Conservation (phyloP, 441 rosid genomes). For the Gossypium schwendimanii region DNA sequence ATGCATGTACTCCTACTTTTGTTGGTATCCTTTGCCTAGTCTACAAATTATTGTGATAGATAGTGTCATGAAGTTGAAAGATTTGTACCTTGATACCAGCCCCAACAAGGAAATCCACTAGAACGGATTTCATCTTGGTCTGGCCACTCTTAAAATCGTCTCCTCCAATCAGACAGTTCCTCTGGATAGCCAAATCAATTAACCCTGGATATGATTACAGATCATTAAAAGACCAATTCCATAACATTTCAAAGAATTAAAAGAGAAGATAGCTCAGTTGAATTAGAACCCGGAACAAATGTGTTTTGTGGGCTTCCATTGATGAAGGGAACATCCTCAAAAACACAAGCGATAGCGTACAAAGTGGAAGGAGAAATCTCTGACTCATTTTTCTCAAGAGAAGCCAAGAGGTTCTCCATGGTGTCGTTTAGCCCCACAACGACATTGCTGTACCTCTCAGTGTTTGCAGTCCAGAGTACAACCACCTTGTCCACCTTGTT, state of each 20-base stretch:
- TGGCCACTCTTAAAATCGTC: constrained; percentile 99
- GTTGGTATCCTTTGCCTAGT: background rate
- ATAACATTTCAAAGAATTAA: background rate
- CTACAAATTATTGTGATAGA: background rate
- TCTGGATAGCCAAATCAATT: constrained; percentile 75
- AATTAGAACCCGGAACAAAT: constrained; percentile 65
- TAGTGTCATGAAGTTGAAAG: background rate
- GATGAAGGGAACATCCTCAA: constrained; percentile 80
- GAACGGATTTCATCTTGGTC: constrained; percentile 93
- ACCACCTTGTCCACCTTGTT: constrained; percentile 76
- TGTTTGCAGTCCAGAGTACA: constrained; percentile 92
- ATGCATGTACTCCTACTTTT: background rate
- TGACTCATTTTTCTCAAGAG: constrained; percentile 67
- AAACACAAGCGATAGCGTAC: constrained; percentile 74
- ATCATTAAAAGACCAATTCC: background rate
- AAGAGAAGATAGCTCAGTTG: background rate
- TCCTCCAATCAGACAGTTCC: constrained; percentile 84
- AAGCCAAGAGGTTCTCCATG: constrained; percentile 60
- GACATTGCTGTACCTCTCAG: constrained; percentile 89
- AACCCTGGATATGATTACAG: constrained; percentile 40
- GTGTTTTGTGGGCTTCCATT: constrained; percentile 98
- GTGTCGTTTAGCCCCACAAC: constrained; percentile 77
- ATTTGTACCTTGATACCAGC: constrained; percentile 85
- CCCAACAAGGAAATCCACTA: constrained; percentile 93
- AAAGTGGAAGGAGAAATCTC: constrained; percentile 94